These are phyloP conservation scores for Aphanomyces cochlioides DNA, from an alignment of 352 stramenopile genomes.

Conservation along the genomic window DNA sequence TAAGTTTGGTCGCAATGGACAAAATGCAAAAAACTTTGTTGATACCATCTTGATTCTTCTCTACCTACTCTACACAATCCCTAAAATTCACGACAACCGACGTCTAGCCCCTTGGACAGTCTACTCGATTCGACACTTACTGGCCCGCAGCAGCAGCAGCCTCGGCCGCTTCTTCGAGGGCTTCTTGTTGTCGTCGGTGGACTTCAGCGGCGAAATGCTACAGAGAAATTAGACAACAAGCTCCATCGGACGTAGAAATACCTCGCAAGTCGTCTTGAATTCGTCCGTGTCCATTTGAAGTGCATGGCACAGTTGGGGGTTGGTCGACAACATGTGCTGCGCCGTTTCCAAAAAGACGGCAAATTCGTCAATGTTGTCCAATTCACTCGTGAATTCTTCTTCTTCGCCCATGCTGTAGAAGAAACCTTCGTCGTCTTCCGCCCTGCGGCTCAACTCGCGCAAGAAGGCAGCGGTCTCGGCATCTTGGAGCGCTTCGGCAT, in stretches of 20 bases:
- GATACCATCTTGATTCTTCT: too few species aligned
- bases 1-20: too few species aligned
- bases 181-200: constrained; percentile 21
- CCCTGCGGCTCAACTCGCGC: constrained; percentile 80
- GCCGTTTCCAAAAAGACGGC: constrained; percentile 89
- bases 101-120: too few species aligned
- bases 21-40: too few species aligned
- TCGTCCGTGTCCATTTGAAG: constrained; percentile 27
- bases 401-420: constrained; percentile 83
- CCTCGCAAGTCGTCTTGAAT: constrained; percentile 29
- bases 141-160: background rate
- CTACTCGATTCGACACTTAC: too few species aligned
- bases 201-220: constrained; percentile 28
- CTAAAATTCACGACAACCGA: too few species aligned
- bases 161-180: constrained; percentile 5
- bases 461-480: constrained; percentile 93
- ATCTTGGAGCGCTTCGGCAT: constrained; percentile 92
- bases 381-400: constrained; percentile 90
- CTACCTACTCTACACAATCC: too few species aligned
- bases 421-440: constrained; percentile 77
- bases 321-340: constrained; percentile 37
- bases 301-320: constrained; percentile 19
- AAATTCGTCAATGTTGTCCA: constrained; percentile 92
- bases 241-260: background rate
- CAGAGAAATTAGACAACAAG: background rate